Conservation (phyloP, 768 basidiomycete species). For the Boletus rubropictus region DNA sequence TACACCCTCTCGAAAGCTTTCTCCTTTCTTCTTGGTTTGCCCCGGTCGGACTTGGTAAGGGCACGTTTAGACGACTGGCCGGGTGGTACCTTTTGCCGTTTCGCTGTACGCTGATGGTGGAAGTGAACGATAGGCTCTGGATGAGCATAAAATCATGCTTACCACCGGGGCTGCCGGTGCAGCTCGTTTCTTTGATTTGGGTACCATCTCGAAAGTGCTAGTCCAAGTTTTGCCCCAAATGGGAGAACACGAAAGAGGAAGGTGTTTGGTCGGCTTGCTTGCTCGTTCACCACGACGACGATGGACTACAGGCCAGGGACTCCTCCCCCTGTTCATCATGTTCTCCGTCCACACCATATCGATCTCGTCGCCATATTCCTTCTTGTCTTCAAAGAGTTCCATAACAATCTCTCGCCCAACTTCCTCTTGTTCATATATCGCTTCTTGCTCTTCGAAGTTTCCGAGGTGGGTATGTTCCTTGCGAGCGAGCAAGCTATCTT, state of each 20-base stretch:
- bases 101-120: conserved; percentile 38
- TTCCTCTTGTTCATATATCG: conserved; percentile 64
- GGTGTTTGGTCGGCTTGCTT: conserved; percentile 2
- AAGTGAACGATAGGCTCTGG: background rate
- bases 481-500: background rate
- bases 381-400: conserved; percentile 55
- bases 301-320: conserved; percentile 36
- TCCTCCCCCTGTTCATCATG: conserved; percentile 59
- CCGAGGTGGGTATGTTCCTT: conserved; percentile 45
- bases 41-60: conserved; percentile 23
- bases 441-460: conserved; percentile 61
- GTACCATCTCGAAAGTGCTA: conserved; percentile 23
- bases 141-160: background rate
- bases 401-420: conserved; percentile 46
- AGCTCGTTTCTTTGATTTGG: conserved; percentile 31
- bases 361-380: conserved; percentile 59
- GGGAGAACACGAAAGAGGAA: conserved; percentile 18
- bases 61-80: conserved; percentile 14
- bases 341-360: conserved; percentile 74
- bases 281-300: background rate
- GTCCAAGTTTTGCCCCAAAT: background rate
- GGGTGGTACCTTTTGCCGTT: conserved; percentile 55
- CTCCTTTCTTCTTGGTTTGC: conserved; percentile 47
- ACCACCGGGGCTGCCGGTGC: conserved; percentile 30
- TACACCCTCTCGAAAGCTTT: conserved; percentile 52